Evolutionary conservation across 345 rosid genomes (phyloP), one percentile per base, ranked within the genome.

Genomic region (Sonneratia caseolaris): DNA sequence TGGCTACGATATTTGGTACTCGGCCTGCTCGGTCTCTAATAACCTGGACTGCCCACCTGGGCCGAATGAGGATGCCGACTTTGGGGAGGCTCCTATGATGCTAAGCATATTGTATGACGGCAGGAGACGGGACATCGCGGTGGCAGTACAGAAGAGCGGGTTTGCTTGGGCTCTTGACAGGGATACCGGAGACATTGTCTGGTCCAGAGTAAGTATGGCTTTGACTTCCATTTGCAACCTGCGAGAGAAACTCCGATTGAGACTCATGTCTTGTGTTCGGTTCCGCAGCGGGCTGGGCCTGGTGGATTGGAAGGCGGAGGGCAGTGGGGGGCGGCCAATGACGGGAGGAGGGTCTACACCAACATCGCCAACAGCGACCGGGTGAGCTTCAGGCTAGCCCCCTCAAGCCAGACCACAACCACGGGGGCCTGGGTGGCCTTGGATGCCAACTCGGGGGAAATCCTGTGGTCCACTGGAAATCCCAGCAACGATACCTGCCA

Each of bases 1-100:
- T 1, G 83, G 86, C 18, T 81, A 78, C 56, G 83, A 84, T 68
- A 59, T 82, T 15, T 86, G 82, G 66, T 74, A 79, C 61, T 84
- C 77, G 37, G 80, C 71, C 9, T 82, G 90, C 70, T 71, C 79
- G 72, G 79, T 51, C 22, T 84, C 84, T 9, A 68, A 81, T 48
- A 84, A 77, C 76, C 81, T 86, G 0, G 80, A 81, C 45, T 84
- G 86, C 8, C 88, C 85, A 4, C 86, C 83, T 2, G 90, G 84
- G 14, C 84, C 86, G 1, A 86, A 79, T 75, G 7, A 76, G 16
- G 90, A 84, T 74, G 90, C 90, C 2, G 88, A 86, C 66, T 86
- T 84, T 40, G 89, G 81, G 13, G 87, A 81, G 74, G 87, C 82
- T 51, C 85, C 86, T 0, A 78, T 82, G 81, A 59, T 82, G 62